Conservation (phyloP, 1,139 yeast genomes). For the Geotrichum carabidarum region DNA sequence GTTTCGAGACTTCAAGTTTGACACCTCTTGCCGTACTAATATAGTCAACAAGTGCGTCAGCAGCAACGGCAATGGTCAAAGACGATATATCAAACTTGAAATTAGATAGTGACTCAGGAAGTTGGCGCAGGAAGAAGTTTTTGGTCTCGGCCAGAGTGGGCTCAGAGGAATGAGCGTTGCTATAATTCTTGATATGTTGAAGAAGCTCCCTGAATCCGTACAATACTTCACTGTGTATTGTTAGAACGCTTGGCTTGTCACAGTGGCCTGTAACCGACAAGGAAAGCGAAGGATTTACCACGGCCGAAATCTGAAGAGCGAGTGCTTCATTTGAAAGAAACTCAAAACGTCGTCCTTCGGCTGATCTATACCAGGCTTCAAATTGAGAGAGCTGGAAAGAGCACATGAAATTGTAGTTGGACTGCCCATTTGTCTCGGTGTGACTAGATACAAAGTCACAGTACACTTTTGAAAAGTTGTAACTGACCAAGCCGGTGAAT, state of each 20-base stretch:
- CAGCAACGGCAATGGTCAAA: slow-evolving; percentile 31
- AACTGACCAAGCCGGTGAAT: slow-evolving; percentile 29
- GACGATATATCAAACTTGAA: slow-evolving; percentile 30
- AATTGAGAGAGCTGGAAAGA: slow-evolving; percentile 31
- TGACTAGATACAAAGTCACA: slow-evolving; percentile 35
- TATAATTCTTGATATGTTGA: slow-evolving; percentile 20
- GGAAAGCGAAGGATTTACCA: slow-evolving; percentile 30
- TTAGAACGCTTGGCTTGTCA: slow-evolving; percentile 28
- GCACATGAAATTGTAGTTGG: slow-evolving; percentile 29
- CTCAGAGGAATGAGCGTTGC: not conserved
- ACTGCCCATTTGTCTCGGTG: slow-evolving; percentile 23
- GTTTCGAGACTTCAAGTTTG: slow-evolving; percentile 1
- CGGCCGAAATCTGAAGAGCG: slow-evolving; percentile 28
- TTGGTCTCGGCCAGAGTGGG: not conserved
- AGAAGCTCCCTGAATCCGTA: slow-evolving; percentile 30
- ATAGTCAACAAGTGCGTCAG: slow-evolving; percentile 13
- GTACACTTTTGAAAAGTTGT: slow-evolving; percentile 31
- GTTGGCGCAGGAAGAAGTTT: slow-evolving; percentile 25
- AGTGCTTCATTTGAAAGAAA: slow-evolving; percentile 32
- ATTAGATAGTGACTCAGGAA: slow-evolving; percentile 36
- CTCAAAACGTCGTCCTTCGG: slow-evolving; percentile 32
- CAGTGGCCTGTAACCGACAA: slow-evolving; percentile 29
- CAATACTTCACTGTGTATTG: slow-evolving; percentile 32
- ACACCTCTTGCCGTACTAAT: slow-evolving; percentile 16
- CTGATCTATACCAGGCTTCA: slow-evolving; percentile 34